phyloP scores from a whole-genome alignment of 495 filamentous ascomycete genomes.

The Glonium stellatum region DNA sequence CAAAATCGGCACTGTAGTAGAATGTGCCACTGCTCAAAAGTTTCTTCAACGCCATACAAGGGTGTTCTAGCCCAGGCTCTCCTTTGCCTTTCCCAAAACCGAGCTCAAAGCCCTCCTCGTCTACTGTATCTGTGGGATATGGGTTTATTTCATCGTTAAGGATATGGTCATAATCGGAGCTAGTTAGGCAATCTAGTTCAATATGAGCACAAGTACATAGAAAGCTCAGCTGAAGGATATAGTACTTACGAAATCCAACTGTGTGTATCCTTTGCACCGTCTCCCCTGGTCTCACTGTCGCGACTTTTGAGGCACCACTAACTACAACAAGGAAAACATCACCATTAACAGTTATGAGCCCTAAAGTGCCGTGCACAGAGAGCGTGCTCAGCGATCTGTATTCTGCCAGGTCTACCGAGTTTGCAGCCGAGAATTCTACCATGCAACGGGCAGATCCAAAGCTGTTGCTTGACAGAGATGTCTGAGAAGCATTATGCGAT shows the following conservation, averaged over 20 bases:
- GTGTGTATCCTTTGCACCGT: slow-evolving; percentile 76
- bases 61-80: slow-evolving; percentile 70
- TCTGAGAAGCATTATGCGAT: slow-evolving; percentile 14
- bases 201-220: slow-evolving; percentile 2
- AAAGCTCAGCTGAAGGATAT: neutral
- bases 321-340: slow-evolving; percentile 95
- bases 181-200: slow-evolving; percentile 71
- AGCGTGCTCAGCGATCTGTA: slow-evolving; percentile 66
- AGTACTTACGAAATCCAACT: slow-evolving; percentile 74
- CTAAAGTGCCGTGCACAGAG: slow-evolving; percentile 81
- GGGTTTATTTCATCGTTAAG: slow-evolving; percentile 55
- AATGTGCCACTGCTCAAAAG: slow-evolving; percentile 91
- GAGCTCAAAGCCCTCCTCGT: slow-evolving; percentile 47
- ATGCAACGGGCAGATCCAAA: slow-evolving; percentile 59
- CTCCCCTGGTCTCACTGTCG: slow-evolving; percentile 78
- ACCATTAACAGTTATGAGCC: slow-evolving; percentile 73
- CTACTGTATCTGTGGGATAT: slow-evolving; percentile 46
- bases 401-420: slow-evolving; percentile 59
- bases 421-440: slow-evolving; percentile 71
- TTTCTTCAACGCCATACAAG: slow-evolving; percentile 83
- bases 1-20: slow-evolving; percentile 96
- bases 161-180: slow-evolving; percentile 68
- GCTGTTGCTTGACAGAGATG: slow-evolving; percentile 21
- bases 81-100: slow-evolving; percentile 52
- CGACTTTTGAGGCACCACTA: slow-evolving; percentile 66